phyloP scores from a whole-genome alignment of 2,329 filamentous ascomycete genomes.

The Didymella sp. region DNA sequence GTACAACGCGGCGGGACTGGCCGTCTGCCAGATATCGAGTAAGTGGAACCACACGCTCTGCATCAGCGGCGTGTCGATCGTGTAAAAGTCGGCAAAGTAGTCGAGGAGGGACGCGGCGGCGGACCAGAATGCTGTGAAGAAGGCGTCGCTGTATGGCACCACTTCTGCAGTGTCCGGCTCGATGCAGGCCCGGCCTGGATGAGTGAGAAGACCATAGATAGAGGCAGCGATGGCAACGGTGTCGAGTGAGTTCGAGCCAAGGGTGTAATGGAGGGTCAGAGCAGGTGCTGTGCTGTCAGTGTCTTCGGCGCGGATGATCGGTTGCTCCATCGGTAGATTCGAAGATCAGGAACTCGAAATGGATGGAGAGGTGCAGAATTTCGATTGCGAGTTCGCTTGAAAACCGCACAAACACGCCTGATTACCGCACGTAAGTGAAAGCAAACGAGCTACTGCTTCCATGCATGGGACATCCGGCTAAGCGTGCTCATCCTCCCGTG shows the following conservation, averaged over 20 bases:
- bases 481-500: constrained; percentile 72
- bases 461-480: constrained; percentile 64
- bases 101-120: constrained; percentile 32
- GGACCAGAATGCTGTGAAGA: constrained; percentile 25
- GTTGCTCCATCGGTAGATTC: constrained; percentile 11
- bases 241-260: constrained; percentile 27
- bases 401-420: not conserved
- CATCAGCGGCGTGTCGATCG: constrained; percentile 30
- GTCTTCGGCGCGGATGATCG: constrained; percentile 26
- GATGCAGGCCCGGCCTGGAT: constrained; percentile 4
- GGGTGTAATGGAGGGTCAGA: constrained; percentile 22
- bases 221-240: constrained; percentile 21
- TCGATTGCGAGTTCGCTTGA: not conserved
- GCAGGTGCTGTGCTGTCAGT: constrained; percentile 6
- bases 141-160: not conserved
- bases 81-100: constrained; percentile 42
- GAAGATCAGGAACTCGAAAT: not conserved
- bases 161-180: not conserved
- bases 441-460: constrained; percentile 9
- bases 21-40: constrained; percentile 28
- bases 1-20: not conserved
- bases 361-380: not conserved
- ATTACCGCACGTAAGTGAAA: constrained; percentile 1
- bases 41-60: constrained; percentile 39
- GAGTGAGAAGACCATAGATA: constrained; percentile 22